Conservation (phyloP, 257 asterid species). For the Voacanga thouarsii region DNA sequence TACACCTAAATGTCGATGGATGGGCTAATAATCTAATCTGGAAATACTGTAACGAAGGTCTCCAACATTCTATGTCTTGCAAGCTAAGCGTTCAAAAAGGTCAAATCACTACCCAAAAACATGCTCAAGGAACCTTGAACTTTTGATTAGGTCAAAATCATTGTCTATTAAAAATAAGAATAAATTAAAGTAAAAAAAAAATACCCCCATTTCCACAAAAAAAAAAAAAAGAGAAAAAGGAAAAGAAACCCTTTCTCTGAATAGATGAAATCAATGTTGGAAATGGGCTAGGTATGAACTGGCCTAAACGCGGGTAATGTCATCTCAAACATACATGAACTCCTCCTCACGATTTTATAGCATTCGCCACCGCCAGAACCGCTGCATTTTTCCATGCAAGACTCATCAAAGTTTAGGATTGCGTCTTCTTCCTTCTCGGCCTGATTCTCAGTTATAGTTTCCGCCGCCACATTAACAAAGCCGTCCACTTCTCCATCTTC, state of each 20-base stretch:
- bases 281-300: conserved; percentile 32
- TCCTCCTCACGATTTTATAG: conserved; percentile 23
- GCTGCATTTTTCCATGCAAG: conserved; percentile 9
- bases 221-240: not conserved
- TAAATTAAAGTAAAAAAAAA: not conserved
- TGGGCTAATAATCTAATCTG: too few species aligned
- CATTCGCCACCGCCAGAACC: conserved; percentile 30
- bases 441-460: not conserved
- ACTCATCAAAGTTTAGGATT: not conserved
- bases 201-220: not conserved
- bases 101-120: not conserved
- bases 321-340: conserved; percentile 33
- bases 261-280: not conserved
- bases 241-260: not conserved
- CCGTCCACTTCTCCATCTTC: conserved; percentile 20
- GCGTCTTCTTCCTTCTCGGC: conserved; percentile 12
- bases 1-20: too few species aligned
- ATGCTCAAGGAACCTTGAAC: not conserved
- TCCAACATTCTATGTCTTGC: too few species aligned
- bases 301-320: conserved; percentile 38
- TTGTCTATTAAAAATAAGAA: too few species aligned
- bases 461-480: conserved; percentile 15
- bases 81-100: too few species aligned
- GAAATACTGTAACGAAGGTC: too few species aligned
- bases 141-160: not conserved